Percentiles rank a stretch among this genome's conserved stretches.
phyloP scores from a whole-genome alignment of 129 eudicot genomes.

The Logfia minima region DNA sequence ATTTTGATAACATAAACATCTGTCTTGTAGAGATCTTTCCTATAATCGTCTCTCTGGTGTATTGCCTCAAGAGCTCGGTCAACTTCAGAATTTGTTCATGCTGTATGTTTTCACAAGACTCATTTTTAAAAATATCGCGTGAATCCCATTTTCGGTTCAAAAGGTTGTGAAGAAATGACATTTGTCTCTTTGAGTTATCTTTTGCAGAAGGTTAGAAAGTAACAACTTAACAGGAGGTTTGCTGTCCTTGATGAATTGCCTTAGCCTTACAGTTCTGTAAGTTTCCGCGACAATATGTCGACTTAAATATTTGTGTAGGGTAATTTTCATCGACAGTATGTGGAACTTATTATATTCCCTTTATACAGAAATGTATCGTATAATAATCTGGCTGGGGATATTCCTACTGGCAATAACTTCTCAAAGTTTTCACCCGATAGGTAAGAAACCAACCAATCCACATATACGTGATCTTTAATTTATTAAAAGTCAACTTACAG shows the following conservation, averaged over 20 bases:
- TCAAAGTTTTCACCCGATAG: conserved; percentile 90
- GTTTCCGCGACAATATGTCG: conserved; percentile 26
- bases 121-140: background rate
- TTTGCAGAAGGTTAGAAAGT: conserved; percentile 67
- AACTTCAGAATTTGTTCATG: conserved; percentile 83
- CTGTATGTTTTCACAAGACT: conserved; percentile 50
- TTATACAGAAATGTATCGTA: conserved; percentile 82
- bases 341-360: background rate
- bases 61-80: conserved; percentile 80
- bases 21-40: conserved; percentile 69
- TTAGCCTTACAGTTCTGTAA: conserved; percentile 74
- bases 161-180: background rate
- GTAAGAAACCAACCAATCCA: conserved; percentile 29
- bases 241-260: conserved; percentile 62
- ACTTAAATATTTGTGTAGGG: background rate
- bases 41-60: conserved; percentile 74
- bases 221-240: conserved; percentile 89
- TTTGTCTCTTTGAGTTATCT: conserved; percentile 3
- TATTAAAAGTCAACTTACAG: background rate
- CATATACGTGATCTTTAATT: background rate
- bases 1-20: background rate
- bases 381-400: conserved; percentile 70
- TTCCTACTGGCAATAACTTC: conserved; percentile 80
- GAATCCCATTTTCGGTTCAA: background rate
- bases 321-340: background rate